phyloP scores from a whole-genome alignment of 371 early-diverging fungal genomes.

The Mycotypha africana region DNA sequence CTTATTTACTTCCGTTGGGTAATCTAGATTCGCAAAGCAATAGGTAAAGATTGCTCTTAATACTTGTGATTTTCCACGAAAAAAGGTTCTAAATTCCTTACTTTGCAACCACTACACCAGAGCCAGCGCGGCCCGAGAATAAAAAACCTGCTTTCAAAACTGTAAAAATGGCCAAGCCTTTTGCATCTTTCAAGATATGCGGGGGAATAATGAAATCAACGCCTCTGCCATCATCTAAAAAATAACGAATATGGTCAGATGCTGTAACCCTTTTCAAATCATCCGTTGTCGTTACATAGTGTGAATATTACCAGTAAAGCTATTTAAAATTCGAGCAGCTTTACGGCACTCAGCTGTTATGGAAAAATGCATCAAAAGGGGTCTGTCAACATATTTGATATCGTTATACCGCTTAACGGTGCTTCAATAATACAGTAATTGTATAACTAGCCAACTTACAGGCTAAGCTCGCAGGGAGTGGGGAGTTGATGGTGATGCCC shows the following conservation, averaged over 20 bases:
- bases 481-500: conserved; percentile 23
- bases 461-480: conserved; percentile 30
- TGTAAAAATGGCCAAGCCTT: conserved; percentile 82
- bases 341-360: conserved; percentile 44
- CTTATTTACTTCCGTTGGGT: conserved; percentile 34
- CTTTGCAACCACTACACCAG: conserved; percentile 77
- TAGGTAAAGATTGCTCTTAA: not conserved
- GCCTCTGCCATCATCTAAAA: conserved; percentile 37
- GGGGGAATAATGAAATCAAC: conserved; percentile 60
- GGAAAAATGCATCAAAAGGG: not conserved
- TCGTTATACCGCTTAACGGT: too few relatives aligned
- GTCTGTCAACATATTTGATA: too few relatives aligned
- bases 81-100: conserved; percentile 1
- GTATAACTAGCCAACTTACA: too few relatives aligned
- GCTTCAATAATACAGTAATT: too few relatives aligned
- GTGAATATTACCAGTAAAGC: conserved; percentile 39
- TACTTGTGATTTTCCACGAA: not conserved
- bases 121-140: conserved; percentile 79
- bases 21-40: conserved; percentile 12
- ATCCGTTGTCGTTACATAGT: not conserved
- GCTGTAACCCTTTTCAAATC: not conserved
- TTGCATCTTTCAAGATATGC: conserved; percentile 55
- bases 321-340: conserved; percentile 54
- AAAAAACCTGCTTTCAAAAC: conserved; percentile 84
- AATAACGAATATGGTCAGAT: conserved; percentile 2